Conservation (phyloP, 2,329 filamentous ascomycete species). For the Xylaria sp. region DNA sequence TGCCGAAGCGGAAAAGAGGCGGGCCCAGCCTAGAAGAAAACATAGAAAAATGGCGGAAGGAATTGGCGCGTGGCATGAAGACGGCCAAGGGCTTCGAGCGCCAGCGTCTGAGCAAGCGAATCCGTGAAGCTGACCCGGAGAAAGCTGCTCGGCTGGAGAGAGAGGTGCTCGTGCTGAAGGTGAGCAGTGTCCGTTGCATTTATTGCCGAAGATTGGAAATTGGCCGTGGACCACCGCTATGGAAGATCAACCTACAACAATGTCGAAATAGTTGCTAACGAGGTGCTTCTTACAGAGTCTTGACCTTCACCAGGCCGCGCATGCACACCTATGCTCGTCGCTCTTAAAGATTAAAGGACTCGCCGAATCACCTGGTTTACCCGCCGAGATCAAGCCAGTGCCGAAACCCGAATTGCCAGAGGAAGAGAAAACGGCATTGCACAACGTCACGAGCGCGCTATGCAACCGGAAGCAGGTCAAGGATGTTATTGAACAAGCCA, state of each 20-base stretch:
- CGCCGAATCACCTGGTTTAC: conserved; percentile 62
- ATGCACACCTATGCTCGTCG: conserved; percentile 65
- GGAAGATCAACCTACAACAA: neutral
- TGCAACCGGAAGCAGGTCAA: conserved; percentile 65
- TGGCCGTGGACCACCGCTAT: neutral
- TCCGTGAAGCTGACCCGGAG: conserved; percentile 61
- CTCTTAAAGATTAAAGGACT: conserved; percentile 65
- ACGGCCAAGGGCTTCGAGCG: conserved; percentile 80
- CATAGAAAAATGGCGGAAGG: conserved; percentile 66
- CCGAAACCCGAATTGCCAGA: conserved; percentile 63
- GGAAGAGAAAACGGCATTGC: conserved; percentile 62
- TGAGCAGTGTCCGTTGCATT: conserved; percentile 43
- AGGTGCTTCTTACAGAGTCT: conserved; percentile 57
- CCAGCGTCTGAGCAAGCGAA: conserved; percentile 75
- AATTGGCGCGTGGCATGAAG: conserved; percentile 75
- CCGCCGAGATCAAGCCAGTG: conserved; percentile 60
- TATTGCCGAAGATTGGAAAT: too few species aligned
- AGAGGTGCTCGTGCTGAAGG: conserved; percentile 68
- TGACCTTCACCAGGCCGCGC: conserved; percentile 67
- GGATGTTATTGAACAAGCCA: conserved; percentile 60
- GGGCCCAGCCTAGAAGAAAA: conserved; percentile 60
- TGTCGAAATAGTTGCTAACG: conserved; percentile 23
- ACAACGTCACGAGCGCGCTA: conserved; percentile 69
- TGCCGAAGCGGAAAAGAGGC: conserved; percentile 63
- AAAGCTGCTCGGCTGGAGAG: conserved; percentile 71